Conservation (phyloP, 495 filamentous ascomycete species). For the Rhizodiscina lignyota region DNA sequence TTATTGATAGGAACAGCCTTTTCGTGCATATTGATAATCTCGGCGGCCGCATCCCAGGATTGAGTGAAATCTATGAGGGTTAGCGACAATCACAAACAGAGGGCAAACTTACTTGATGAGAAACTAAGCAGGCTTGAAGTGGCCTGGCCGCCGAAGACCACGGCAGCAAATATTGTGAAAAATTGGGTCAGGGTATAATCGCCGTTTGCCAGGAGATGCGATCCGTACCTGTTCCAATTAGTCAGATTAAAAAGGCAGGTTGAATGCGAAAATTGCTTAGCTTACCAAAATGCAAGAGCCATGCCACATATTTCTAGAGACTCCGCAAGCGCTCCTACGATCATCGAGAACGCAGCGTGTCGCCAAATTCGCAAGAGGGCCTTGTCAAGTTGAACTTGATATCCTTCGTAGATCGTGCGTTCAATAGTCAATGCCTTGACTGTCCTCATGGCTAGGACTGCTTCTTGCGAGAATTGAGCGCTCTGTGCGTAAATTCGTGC, state of each 20-base stretch:
- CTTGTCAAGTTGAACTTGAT: background rate
- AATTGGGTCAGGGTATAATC: slow-evolving; percentile 10
- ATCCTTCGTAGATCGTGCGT: slow-evolving; percentile 5
- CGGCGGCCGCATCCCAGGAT: no score
- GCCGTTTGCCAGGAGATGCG: slow-evolving; percentile 4
- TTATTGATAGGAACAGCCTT: no score
- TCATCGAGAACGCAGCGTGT: slow-evolving; percentile 3
- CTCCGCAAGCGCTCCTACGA: slow-evolving; percentile 7
- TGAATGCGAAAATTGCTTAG: no score
- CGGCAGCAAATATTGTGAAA: slow-evolving; percentile 8
- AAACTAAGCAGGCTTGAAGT: slow-evolving; percentile 8
- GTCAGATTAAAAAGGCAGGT: no score
- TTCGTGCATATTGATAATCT: no score
- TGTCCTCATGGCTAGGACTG: slow-evolving; percentile 37
- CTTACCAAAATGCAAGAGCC: slow-evolving; percentile 9
- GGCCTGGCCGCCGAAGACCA: slow-evolving; percentile 9
- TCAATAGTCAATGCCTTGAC: slow-evolving; percentile 33
- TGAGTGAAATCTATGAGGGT: no score
- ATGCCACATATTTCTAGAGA: slow-evolving; percentile 6
- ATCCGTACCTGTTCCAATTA: slow-evolving; percentile 10
- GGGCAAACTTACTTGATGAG: slow-evolving; percentile 2
- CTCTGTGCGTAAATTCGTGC: slow-evolving; percentile 15
- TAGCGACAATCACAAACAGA: no score
- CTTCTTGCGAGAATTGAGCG: slow-evolving; percentile 29
- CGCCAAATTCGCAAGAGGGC: background rate